phyloP scores from a whole-genome alignment of 129 eudicot species.

The Mikania micrantha region DNA sequence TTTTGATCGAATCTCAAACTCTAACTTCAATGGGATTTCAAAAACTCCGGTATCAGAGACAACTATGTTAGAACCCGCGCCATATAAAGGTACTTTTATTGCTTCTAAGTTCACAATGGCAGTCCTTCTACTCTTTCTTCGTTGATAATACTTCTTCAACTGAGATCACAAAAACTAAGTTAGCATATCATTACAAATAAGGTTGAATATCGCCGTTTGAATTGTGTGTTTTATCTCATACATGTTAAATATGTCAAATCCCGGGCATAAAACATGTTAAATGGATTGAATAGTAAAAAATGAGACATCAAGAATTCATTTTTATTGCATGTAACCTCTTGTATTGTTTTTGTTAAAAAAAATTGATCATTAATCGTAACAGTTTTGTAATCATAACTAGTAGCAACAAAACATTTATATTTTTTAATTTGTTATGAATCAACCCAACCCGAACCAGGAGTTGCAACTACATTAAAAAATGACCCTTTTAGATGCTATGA shows the following conservation, averaged over 20 bases:
- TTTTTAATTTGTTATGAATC: no score
- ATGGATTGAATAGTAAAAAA: no score
- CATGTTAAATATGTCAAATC: background rate
- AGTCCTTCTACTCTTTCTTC: conserved; percentile 61
- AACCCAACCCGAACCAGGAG: background rate
- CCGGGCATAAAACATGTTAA: no score
- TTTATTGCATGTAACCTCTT: no score
- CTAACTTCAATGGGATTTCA: conserved; percentile 59
- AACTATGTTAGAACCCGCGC: conserved; percentile 73
- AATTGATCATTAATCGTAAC: no score
- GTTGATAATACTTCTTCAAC: conserved; percentile 83
- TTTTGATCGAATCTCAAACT: conserved; percentile 55
- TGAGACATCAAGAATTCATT: no score
- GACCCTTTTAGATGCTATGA: no score
- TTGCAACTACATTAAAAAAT: no score
- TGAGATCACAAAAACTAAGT: conserved; percentile 19
- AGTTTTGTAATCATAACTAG: no score
- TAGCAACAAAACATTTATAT: no score
- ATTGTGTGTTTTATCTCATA: background rate
- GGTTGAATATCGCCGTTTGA: background rate
- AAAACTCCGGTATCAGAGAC: conserved; percentile 28
- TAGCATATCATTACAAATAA: no score
- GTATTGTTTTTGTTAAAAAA: no score
- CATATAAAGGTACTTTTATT: conserved; percentile 78
- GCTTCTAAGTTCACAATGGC: conserved; percentile 50